Percentiles rank a stretch among this genome's conserved stretches.
Evolutionary conservation across 140 eudicot species (phyloP).

Genomic region (Ambrosia hybrid): DNA sequence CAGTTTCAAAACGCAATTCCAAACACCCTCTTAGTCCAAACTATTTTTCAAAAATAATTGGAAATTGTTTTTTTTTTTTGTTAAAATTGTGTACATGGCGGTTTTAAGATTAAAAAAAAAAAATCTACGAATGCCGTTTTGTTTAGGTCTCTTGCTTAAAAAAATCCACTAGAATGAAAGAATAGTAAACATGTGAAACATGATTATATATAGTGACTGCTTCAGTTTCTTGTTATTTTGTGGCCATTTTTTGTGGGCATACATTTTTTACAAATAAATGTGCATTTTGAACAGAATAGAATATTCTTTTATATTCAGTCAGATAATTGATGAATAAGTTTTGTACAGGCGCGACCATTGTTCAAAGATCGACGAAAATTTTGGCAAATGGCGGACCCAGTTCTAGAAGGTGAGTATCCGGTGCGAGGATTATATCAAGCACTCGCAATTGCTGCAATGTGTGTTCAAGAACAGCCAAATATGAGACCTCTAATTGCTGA

Average conservation of each 20-base stretch:
- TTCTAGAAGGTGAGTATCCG: slow-evolving; percentile 68
- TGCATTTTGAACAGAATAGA: too few relatives aligned
- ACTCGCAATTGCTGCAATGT: slow-evolving; percentile 91
- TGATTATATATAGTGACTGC: background rate
- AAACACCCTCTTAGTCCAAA: too few relatives aligned
- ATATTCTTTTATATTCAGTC: too few relatives aligned
- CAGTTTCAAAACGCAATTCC: too few relatives aligned
- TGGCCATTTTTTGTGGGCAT: background rate
- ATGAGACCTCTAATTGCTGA: slow-evolving; percentile 77
- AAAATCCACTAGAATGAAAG: background rate
- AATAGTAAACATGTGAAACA: background rate
- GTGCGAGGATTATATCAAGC: slow-evolving; percentile 73
- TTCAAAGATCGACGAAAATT: slow-evolving; percentile 77
- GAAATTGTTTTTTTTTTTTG: too few relatives aligned
- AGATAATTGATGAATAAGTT: slow-evolving; percentile 10
- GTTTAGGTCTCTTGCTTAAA: background rate
- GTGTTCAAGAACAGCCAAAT: slow-evolving; percentile 75
- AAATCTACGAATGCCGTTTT: too few relatives aligned
- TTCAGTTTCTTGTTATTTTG: slow-evolving; percentile 3
- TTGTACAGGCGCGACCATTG: slow-evolving; percentile 67
- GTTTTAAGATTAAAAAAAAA: background rate
- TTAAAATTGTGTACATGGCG: background rate
- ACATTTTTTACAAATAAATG: background rate
- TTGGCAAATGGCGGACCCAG: slow-evolving; percentile 79
- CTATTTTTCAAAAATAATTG: too few relatives aligned